Percentiles rank a stretch among this genome's conserved stretches.
Conservation (phyloP, 2,329 filamentous ascomycete species). For the Arthrinium phaeospermum region DNA sequence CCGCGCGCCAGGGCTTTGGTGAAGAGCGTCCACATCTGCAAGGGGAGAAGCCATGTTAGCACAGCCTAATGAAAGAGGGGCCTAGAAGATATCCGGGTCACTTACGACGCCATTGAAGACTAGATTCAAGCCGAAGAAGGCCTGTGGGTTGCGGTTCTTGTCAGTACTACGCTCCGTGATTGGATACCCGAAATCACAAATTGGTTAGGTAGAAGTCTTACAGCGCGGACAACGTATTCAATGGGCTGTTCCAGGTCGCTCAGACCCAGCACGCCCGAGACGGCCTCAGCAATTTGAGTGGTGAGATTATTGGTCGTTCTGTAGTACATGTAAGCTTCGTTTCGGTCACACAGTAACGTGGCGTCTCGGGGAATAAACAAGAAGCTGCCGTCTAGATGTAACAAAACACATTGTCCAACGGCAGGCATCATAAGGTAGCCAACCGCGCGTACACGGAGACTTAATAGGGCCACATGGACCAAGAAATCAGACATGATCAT, state of each 20-base stretch:
- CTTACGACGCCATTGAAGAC: conserved; percentile 73
- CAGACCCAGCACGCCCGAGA: conserved; percentile 53
- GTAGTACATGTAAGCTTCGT: not conserved
- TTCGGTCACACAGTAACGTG: not conserved
- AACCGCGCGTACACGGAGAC: not conserved
- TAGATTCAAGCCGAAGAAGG: conserved; percentile 78
- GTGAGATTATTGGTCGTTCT: conserved; percentile 65
- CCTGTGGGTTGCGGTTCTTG: conserved; percentile 45
- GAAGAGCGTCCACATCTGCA: conserved; percentile 81
- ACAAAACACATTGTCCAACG: not conserved
- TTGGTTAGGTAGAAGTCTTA: conserved; percentile 39
- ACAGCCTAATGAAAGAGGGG: not conserved
- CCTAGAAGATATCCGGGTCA: no score
- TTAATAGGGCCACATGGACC: not conserved
- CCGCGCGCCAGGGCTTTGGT: conserved; percentile 77
- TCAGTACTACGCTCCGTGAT: not conserved
- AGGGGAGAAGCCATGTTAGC: not conserved
- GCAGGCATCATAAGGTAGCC: not conserved
- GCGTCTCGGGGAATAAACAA: not conserved
- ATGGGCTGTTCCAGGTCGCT: conserved; percentile 47
- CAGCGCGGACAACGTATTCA: conserved; percentile 55
- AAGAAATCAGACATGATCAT: not conserved
- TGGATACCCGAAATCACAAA: not conserved
- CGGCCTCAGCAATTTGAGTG: conserved; percentile 49
- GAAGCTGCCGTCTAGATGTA: conserved; percentile 8